phyloP scores from a whole-genome alignment of 805 yeast species.

The Suhomyces kilbournensis region DNA sequence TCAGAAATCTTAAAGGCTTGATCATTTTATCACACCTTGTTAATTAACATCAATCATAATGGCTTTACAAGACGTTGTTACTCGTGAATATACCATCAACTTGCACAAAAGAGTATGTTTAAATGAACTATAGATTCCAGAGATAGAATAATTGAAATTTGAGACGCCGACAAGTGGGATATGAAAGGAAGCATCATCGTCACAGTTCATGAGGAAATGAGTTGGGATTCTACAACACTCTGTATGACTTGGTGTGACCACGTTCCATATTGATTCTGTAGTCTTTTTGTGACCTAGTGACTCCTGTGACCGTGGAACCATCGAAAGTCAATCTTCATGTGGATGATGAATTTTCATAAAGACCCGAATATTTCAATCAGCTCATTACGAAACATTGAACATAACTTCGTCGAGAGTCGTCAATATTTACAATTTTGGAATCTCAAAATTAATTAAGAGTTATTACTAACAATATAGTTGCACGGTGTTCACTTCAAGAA shows the following conservation, averaged over 20 bases:
- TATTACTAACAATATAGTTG: conserved; percentile 61
- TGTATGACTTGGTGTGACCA: background rate
- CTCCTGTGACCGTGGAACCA: background rate
- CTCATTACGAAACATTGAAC: background rate
- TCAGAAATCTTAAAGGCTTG: background rate
- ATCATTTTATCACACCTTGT: conserved; percentile 4
- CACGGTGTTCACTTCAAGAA: conserved; percentile 99
- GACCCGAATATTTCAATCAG: background rate
- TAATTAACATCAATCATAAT: conserved; percentile 41
- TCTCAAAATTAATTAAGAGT: background rate
- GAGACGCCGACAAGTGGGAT: background rate
- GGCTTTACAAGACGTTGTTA: conserved; percentile 97
- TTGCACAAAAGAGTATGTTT: conserved; percentile 95
- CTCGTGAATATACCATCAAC: conserved; percentile 99
- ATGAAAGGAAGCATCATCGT: background rate
- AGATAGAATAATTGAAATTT: background rate
- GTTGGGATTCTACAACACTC: background rate
- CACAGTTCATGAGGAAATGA: background rate
- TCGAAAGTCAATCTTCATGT: background rate
- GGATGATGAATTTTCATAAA: no score
- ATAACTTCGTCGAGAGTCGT: background rate
- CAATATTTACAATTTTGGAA: background rate
- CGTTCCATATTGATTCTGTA: background rate
- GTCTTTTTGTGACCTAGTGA: background rate
- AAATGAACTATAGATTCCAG: background rate